Base-by-base conservation (phyloP, 2,329 filamentous ascomycete species). In the Fusarium dimerum region DNA sequence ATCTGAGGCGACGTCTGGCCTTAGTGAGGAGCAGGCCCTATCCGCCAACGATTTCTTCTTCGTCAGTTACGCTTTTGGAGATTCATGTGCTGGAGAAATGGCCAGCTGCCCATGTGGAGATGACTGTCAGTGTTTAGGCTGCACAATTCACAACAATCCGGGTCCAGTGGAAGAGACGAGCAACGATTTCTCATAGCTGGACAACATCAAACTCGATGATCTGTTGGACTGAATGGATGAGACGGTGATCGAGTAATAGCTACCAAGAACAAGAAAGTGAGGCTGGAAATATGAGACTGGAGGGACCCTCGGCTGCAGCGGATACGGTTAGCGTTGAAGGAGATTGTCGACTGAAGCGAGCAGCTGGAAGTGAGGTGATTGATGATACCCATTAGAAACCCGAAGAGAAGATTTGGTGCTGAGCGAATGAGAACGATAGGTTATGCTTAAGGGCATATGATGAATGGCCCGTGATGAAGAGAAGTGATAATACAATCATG, bases 21-120 rank as follows among this genome's bases (percentile, higher is more conserved):
- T 72, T 13, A 70, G 70, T 48, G 80, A 84, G 47, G 82, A 83
- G 55, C 77, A 82, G 60, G 73, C 71, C 7, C 65, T 82, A 20
- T 73, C 77, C 2, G 76, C 77, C 2, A 75, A 71, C 47, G 80
- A 85, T 64, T 86, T 81, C 69, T 78, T 85, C 64, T 85, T 85
- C 60, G 82, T 85, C 51, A 78, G 76, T 49, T 80, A 84, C 55
- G 75, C 78, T 3, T 78, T 76, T 50, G 68, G 71, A 5, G 73
- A 78, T 20, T 66, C 69, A 1, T 83, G 81, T 61, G 74, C 72
- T 1, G 80, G 81, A 3, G 76, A 78, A 51, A 72, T 72, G 51
- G 70, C 74, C 12, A 77, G 73, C 40, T 85, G 82, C 61, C 80
- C 78, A 1, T 85, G 83, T 50, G 82, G 82, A 9, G 81, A 85